Evolutionary conservation across 306 rosid species (phyloP), one percentile per base, ranked within the genome.

Genomic region (Amphicarpaea edgeworthii): DNA sequence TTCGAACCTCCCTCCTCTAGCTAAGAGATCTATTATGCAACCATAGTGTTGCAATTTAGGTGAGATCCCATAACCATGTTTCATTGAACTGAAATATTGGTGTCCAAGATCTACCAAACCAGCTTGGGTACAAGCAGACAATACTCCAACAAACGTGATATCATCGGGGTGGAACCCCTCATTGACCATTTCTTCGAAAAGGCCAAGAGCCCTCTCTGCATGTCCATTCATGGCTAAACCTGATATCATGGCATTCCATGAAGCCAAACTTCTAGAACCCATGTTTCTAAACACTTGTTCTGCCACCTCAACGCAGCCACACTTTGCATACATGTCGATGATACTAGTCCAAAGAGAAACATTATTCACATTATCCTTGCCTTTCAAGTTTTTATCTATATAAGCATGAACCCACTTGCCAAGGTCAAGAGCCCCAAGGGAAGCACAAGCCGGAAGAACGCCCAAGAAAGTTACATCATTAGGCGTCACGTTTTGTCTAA

Each of bases 321-420:
- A 90, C 86, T 94, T 92, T 30, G 93, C 89, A 81, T 94, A 87
- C 97, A 92, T 90, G 72, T 87, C 91, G 12, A 92, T 61, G 40
- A 94, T 86, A 79, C 96, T 87, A 0, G 96, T 94, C 85, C 79
- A 82, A 45, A 94, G 93, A 46, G 90, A 85, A 67, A 73, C 20
- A 78, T 86, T 92, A 65, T 55, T 79, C 1, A 69, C 16, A 76
- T 82, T 88, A 67, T 45, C 73, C 1, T 66, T 79, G 59, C 42
- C 61, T 50, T 63, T 57, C 42, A 87, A 77, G 58, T 88, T 86
- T 64, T 79, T 86, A 83, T 88, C 89, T 7, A 92, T 80, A 66
- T 87, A 92, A 4, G 85, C 88, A 84, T 95, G 97, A 84, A 90
- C 87, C 98, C 96, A 92, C 78, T 90, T 94, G 50, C 96, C 98